Evolutionary conservation across 805 yeast species (phyloP).

Genomic region (Wickerhamiella kurtzmanii): DNA sequence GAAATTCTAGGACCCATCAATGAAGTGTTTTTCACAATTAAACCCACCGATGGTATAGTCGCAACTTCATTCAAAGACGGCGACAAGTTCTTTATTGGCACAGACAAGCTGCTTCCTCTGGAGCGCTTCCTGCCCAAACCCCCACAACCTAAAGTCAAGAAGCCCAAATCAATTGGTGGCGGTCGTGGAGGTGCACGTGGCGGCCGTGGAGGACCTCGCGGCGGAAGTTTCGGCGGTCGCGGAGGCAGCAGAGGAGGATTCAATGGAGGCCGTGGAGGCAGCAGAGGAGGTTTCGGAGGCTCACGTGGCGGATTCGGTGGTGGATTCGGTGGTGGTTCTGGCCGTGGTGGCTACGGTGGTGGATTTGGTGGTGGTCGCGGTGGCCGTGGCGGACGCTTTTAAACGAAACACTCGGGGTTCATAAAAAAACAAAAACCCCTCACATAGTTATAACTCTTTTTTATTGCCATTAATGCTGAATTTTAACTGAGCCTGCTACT

Average conservation of each 20-base stretch:
- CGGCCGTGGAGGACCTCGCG: conserved; percentile 31
- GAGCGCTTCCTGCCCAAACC: conserved; percentile 98
- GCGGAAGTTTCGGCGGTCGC: conserved; percentile 31
- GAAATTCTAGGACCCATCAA: conserved; percentile 96
- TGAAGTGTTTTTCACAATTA: conserved; percentile 94
- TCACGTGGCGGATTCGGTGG: conserved; percentile 30
- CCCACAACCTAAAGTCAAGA: conserved; percentile 21
- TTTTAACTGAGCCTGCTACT: too few species aligned
- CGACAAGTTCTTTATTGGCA: conserved; percentile 89
- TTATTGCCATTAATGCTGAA: background rate
- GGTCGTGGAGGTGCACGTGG: conserved; percentile 43
- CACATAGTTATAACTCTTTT: background rate
- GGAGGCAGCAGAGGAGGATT: conserved; percentile 30
- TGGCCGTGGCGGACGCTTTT: conserved; percentile 1
- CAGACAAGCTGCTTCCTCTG: conserved; percentile 87
- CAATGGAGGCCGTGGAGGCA: conserved; percentile 23
- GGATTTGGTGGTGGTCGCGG: conserved; percentile 22
- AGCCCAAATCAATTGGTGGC: conserved; percentile 67
- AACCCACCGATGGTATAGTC: conserved; percentile 92
- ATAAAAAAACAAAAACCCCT: too few species aligned
- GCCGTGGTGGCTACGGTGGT: conserved; percentile 16
- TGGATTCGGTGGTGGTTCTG: conserved; percentile 18
- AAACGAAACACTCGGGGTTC: too few species aligned
- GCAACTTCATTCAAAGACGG: conserved; percentile 89
- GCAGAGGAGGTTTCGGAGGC: conserved; percentile 26